Conservation (phyloP, 1,284 basidiomycete species). For the Boletus holoroseus region DNA sequence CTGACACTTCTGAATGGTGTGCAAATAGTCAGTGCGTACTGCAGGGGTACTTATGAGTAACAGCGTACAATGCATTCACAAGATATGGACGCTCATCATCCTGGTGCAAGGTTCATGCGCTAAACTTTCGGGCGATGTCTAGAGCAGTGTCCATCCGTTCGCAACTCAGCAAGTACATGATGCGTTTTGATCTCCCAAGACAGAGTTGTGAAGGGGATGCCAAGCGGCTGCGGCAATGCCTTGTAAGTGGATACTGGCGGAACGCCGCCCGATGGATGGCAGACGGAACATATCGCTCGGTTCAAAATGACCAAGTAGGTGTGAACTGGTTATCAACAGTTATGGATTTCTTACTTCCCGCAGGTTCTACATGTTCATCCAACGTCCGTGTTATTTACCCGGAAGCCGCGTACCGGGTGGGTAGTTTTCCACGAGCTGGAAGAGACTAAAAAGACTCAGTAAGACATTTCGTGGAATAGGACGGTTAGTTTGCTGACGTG, state of each 20-base stretch:
- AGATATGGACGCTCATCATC: slow-evolving; percentile 75
- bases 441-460: slow-evolving; percentile 91
- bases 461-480: slow-evolving; percentile 27
- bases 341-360: slow-evolving; percentile 2
- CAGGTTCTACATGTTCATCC: slow-evolving; percentile 89
- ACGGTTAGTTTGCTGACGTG: slow-evolving; percentile 7
- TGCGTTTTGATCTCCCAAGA: slow-evolving; percentile 72
- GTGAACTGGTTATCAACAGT: neutral
- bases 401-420: slow-evolving; percentile 86
- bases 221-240: slow-evolving; percentile 72
- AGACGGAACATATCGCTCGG: slow-evolving; percentile 85
- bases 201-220: slow-evolving; percentile 84
- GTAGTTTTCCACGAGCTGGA: slow-evolving; percentile 94
- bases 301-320: slow-evolving; percentile 75
- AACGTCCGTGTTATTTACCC: slow-evolving; percentile 89
- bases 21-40: slow-evolving; percentile 9
- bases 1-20: slow-evolving; percentile 85
- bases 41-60: slow-evolving; percentile 7
- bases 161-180: slow-evolving; percentile 90
- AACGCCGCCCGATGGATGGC: slow-evolving; percentile 87
- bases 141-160: slow-evolving; percentile 87
- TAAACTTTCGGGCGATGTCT: slow-evolving; percentile 91
- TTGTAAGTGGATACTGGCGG: slow-evolving; percentile 90
- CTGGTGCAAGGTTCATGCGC: slow-evolving; percentile 89
- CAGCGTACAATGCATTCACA: slow-evolving; percentile 90